Evolutionary conservation across 371 early-diverging fungal species (phyloP).

Genomic region (Umbelopsis sp.): DNA sequence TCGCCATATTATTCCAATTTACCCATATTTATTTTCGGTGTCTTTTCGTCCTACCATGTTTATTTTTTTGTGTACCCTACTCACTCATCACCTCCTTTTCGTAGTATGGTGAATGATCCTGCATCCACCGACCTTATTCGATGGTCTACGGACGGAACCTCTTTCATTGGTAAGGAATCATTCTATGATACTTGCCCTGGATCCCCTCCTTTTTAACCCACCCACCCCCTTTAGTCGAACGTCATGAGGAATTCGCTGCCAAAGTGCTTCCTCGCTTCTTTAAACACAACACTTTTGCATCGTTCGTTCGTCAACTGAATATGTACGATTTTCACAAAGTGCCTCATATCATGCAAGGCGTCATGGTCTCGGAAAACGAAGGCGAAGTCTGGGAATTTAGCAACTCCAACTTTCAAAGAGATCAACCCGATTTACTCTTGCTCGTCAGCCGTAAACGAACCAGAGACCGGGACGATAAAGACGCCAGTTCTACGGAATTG

Average conservation of each 20-base stretch:
- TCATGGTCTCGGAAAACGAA: constrained; percentile 65
- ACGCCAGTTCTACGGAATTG: constrained; percentile 41
- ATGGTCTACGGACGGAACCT: constrained; percentile 77
- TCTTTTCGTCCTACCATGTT: no score
- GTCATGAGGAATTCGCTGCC: constrained; percentile 81
- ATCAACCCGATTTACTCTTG: constrained; percentile 54
- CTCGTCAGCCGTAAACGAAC: constrained; percentile 58
- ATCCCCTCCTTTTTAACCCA: not conserved
- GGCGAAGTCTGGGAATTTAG: constrained; percentile 66
- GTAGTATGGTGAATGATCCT: constrained; percentile 74
- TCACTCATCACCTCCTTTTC: not conserved
- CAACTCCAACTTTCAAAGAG: constrained; percentile 54
- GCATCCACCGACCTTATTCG: constrained; percentile 67
- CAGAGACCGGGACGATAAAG: constrained; percentile 47
- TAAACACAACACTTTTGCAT: constrained; percentile 93
- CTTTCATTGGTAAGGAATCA: constrained; percentile 64
- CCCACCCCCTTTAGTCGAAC: constrained; percentile 44
- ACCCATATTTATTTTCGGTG: not conserved
- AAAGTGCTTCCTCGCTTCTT: constrained; percentile 84
- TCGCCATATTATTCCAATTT: no score
- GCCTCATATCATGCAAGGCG: constrained; percentile 78
- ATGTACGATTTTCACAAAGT: constrained; percentile 90
- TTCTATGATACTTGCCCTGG: not conserved
- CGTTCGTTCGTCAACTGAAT: constrained; percentile 94
- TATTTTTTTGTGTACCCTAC: not conserved